Base-by-base conservation (phyloP, 2,329 filamentous ascomycete genomes). In the Cryphonectria carpinicola region DNA sequence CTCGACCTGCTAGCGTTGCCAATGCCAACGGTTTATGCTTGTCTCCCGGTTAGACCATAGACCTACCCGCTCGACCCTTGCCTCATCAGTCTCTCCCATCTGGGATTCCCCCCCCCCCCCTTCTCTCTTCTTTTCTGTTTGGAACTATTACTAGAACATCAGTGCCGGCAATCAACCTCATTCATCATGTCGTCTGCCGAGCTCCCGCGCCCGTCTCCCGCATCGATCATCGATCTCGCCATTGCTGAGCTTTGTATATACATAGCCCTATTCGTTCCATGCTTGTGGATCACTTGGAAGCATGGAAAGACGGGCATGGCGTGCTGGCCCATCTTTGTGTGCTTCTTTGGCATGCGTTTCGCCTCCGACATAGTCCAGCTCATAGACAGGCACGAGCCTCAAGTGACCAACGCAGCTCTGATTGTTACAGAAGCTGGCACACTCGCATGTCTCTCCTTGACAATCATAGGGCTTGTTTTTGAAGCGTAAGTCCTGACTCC, bases 271-370 rank as follows among this genome's bases (percentile, higher is more conserved):
- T 68, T 77, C 28, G 41, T 73, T 6, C 72, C 73, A 1, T 66
- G 73, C 0, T 6, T 74, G 11, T 77, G 70, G 73, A 73, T 78
- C 32, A 74, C 76, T 1, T 78, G 72, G 73, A 77, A 76, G 56
- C 76, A 78, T 67, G 77, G 77, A 28, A 78, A 77, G 65, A 56
- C 70, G 1, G 77, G 77, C 37, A 77, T 78, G 73, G 73, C 76
- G 32, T 78, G 76, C 71, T 78, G 77, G 77, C 75, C 77, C 5
- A 77, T 78, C 49, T 76, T 78, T n/a, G 13, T 76, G 5, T 75
- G 74, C 1, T 75, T 74, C 65, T 77, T 77, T 35, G 63, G 35
- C 2, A 70, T 75, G 17, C 74, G 76, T 46, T 76, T 77, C 62
- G 66, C 74, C 19, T 71, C 75, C 60, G 76, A 78, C n/a, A 72